Conservation (phyloP, 2,329 filamentous ascomycete genomes). For the Coniosporium tulheliwenetii region DNA sequence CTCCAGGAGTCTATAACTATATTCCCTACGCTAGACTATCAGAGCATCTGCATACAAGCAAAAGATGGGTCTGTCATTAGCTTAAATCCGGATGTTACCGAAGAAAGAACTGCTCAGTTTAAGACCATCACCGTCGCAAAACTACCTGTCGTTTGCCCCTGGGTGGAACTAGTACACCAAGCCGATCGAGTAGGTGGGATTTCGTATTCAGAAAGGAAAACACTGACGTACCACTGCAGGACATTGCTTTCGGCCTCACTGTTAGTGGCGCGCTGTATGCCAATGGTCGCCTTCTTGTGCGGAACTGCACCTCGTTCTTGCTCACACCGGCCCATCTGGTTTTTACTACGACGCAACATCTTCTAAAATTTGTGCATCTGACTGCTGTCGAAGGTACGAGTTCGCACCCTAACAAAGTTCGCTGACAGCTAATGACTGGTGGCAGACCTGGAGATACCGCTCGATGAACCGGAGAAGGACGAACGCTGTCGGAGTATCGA, state of each 20-base stretch:
- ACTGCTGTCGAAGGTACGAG: constrained; percentile 43
- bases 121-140: too few species aligned
- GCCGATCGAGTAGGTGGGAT: too few species aligned
- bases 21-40: too few species aligned
- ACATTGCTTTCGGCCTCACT: constrained; percentile 49
- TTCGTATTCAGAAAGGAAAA: too few species aligned
- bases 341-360: constrained; percentile 81
- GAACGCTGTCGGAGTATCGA: constrained; percentile 88
- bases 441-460: constrained; percentile 63
- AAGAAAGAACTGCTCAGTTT: too few species aligned
- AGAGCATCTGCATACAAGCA: too few species aligned
- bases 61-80: too few species aligned
- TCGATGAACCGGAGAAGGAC: constrained; percentile 79
- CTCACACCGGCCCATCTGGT: constrained; percentile 71
- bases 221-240: constrained; percentile 12
- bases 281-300: constrained; percentile 56
- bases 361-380: constrained; percentile 88
- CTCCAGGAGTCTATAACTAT: too few species aligned
- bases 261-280: constrained; percentile 65
- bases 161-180: too few species aligned
- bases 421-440: too few species aligned
- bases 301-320: constrained; percentile 85
- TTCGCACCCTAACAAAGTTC: neutral
- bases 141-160: too few species aligned
- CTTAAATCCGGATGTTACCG: too few species aligned